phyloP scores from a whole-genome alignment of 2,329 filamentous ascomycete genomes.

The Bisporella sp. region DNA sequence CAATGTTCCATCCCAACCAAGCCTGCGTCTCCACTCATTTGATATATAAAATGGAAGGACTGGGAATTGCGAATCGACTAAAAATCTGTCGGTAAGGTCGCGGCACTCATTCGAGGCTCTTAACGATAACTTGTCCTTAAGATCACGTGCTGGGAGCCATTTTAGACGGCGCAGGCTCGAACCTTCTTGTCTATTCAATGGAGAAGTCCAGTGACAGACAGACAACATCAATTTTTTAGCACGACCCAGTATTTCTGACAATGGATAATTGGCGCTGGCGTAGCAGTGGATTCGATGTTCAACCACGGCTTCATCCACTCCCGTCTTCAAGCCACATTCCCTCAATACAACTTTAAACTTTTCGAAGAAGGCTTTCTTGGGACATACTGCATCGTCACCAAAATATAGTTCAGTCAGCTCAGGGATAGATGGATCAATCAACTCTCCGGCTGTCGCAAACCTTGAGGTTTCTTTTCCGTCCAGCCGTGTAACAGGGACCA shows the following conservation, averaged over 20 bases:
- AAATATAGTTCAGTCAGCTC: conserved; percentile 18
- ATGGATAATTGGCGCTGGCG: too few species aligned
- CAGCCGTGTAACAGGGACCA: conserved; percentile 14
- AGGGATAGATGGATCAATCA: conserved; percentile 14
- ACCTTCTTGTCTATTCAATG: too few species aligned
- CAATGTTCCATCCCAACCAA: conserved; percentile 17
- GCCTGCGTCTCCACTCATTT: conserved; percentile 9
- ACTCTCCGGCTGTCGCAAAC: conserved; percentile 12
- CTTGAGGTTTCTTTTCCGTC: conserved; percentile 7
- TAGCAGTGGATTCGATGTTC: neutral
- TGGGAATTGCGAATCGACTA: conserved; percentile 13
- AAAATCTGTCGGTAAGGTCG: conserved; percentile 7
- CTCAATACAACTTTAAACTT: conserved; percentile 13
- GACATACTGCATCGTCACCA: conserved; percentile 19
- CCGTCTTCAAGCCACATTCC: conserved; percentile 14
- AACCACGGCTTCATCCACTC: conserved; percentile 14
- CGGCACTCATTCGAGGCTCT: neutral
- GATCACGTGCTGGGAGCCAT: too few species aligned
- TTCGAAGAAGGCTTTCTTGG: conserved; percentile 11
- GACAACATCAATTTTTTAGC: too few species aligned
- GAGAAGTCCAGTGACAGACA: too few species aligned
- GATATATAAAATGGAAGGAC: conserved; percentile 7
- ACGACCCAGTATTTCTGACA: too few species aligned
- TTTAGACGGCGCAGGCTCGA: too few species aligned
- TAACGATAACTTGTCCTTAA: too few species aligned